These are phyloP conservation scores for Candida nonsorbophila DNA, from an alignment of 805 yeast genomes.

Conservation along the genomic window DNA sequence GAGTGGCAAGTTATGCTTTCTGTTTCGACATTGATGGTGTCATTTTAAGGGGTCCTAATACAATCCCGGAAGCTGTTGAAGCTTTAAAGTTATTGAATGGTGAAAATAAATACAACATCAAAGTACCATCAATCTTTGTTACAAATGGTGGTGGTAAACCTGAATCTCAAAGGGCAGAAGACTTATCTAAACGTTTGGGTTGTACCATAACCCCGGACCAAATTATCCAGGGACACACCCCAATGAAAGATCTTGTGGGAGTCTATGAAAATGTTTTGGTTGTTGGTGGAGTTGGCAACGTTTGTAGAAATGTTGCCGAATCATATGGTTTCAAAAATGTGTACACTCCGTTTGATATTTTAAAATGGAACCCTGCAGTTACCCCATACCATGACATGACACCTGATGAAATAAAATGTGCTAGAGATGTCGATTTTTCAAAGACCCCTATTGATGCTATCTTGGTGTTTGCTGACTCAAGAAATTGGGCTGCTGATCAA, in stretches of 20 bases:
- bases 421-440: conserved; percentile 58
- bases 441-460: conserved; percentile 71
- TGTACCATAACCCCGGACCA: conserved; percentile 66
- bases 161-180: conserved; percentile 68
- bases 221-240: conserved; percentile 90
- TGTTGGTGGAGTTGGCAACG: conserved; percentile 85
- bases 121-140: conserved; percentile 78
- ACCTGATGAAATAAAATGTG: conserved; percentile 58
- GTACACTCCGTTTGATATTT: conserved; percentile 73
- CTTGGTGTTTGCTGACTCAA: conserved; percentile 84
- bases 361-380: conserved; percentile 84
- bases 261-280: conserved; percentile 71
- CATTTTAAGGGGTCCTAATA: conserved; percentile 75
- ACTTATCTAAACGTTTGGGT: conserved; percentile 57
- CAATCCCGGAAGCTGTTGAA: conserved; percentile 73
- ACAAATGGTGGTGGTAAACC: conserved; percentile 93
- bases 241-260: conserved; percentile 77
- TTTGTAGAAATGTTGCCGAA: conserved; percentile 77
- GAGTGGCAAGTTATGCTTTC: conserved; percentile 81
- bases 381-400: conserved; percentile 77
- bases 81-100: conserved; percentile 75
- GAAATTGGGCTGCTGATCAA: conserved; percentile 92
- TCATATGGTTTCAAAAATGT: conserved; percentile 82
- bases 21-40: conserved; percentile 95
- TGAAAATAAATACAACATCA: conserved; percentile 68